Conservation (phyloP, 2,329 filamentous ascomycete species). For the Fusarium sp. region DNA sequence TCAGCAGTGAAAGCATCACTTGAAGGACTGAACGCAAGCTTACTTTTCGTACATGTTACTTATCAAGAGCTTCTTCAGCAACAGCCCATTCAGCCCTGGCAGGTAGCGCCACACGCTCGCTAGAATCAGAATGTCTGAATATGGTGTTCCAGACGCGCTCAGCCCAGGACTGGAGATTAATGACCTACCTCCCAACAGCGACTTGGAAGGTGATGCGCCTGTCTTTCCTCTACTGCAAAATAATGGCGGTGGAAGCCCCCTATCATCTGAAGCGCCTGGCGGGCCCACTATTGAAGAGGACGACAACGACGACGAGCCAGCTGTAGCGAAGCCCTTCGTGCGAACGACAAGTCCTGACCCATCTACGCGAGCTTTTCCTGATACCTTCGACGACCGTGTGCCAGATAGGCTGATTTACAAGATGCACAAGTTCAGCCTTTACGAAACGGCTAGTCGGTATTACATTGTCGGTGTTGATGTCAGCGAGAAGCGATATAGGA, state of each 20-base stretch:
- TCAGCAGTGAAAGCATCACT: background rate
- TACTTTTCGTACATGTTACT: constrained; percentile 11
- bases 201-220: constrained; percentile 43
- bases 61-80: background rate
- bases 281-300: constrained; percentile 54
- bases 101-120: constrained; percentile 20
- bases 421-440: constrained; percentile 98
- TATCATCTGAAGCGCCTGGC: constrained; percentile 45
- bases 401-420: constrained; percentile 62
- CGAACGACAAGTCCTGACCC: constrained; percentile 67
- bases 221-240: constrained; percentile 55
- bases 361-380: constrained; percentile 47
- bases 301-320: constrained; percentile 70
- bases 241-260: constrained; percentile 50
- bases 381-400: constrained; percentile 52
- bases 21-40: background rate
- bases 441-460: constrained; percentile 93
- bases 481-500: constrained; percentile 87
- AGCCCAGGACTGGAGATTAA: constrained; percentile 36
- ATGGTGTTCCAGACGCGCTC: constrained; percentile 40
- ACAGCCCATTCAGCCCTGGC: constrained; percentile 6
- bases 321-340: constrained; percentile 69
- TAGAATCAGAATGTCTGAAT: constrained; percentile 45
- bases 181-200: constrained; percentile 30
- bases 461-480: constrained; percentile 96